phyloP scores from a whole-genome alignment of 179 eudicot genomes.

The Sideroxylon spinosum region DNA sequence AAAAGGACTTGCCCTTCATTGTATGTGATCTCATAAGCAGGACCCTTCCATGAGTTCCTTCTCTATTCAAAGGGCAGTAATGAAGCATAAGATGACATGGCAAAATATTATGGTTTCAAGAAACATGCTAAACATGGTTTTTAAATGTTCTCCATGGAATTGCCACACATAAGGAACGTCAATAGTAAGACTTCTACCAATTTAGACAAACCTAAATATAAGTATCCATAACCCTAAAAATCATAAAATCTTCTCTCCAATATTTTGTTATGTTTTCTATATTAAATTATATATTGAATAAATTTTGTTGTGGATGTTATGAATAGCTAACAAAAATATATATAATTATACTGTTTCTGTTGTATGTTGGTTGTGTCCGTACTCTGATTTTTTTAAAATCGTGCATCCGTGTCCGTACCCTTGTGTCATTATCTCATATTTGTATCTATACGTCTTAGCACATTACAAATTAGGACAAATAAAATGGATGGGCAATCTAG shows the following conservation, averaged over 20 bases:
- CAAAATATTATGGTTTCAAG: background rate
- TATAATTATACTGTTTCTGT: too few species aligned
- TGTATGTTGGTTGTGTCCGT: too few species aligned
- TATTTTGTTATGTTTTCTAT: too few species aligned
- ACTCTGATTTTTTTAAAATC: too few species aligned
- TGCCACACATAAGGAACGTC: background rate
- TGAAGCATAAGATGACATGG: background rate
- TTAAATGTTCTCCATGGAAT: background rate
- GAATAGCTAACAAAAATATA: too few species aligned
- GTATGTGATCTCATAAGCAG: background rate
- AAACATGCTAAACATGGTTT: conserved; percentile 2
- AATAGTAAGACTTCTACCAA: background rate
- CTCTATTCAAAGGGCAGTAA: background rate
- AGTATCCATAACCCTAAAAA: too few species aligned
- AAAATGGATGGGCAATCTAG: background rate
- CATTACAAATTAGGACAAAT: background rate
- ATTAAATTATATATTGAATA: too few species aligned
- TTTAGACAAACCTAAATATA: too few species aligned
- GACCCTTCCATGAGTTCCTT: background rate
- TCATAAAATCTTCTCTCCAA: too few species aligned
- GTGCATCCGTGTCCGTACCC: too few species aligned
- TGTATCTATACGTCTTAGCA: background rate
- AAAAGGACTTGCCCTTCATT: background rate
- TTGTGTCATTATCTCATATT: too few species aligned
- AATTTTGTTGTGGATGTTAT: too few species aligned